Base-by-base conservation (phyloP, 1,139 yeast genomes). In the Protomyces inundatus region DNA sequence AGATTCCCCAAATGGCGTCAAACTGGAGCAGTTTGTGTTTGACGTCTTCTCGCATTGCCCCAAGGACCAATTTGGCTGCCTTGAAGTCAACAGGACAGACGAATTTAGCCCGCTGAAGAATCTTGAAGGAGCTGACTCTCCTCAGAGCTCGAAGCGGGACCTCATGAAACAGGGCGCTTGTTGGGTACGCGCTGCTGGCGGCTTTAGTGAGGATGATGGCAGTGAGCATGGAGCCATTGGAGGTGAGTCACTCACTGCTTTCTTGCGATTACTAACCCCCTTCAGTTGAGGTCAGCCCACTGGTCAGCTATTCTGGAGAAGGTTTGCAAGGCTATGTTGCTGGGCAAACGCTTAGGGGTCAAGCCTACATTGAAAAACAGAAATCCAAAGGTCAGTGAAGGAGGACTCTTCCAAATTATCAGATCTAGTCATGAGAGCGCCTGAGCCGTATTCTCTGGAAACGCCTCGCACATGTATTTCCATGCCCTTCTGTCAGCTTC, bases 81-180 rank as follows among this genome's bases (percentile, higher is more conserved):
- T 95, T 68, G 98, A 95, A 77, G 98, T 95, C 36, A 87, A 84
- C 54, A 84, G 99, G 74, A 69, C 77, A 3, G 85, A 85, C 65
- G 98, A 95, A 74, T 95, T 95, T 72, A 87, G 97, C 30, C 98
- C 98, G 2, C 82, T 95, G 74, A 95, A 95, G 73, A 95, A 95
- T 74, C 67, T 65, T 10, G 82, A 95, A 16, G 78, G 80, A 33
- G 85, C 84, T 70, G 98, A 93, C 74, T 86, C 90, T 57, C 96
- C 98, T 46, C 86, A 85, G 68, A 85, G 97, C 1, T 89, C 96
- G 69, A 82, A 87, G 67, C 75, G 72, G 12, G 87, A 88, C 69
- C 83, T 84, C 69, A 78, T 93, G 70, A 75, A 76, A 50, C 81
- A 91, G 73, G 85, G 90, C 37, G 85, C 91, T n/a, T 77, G 80